Conservation (phyloP, 306 rosid genomes). For the Cercis canadensis region DNA sequence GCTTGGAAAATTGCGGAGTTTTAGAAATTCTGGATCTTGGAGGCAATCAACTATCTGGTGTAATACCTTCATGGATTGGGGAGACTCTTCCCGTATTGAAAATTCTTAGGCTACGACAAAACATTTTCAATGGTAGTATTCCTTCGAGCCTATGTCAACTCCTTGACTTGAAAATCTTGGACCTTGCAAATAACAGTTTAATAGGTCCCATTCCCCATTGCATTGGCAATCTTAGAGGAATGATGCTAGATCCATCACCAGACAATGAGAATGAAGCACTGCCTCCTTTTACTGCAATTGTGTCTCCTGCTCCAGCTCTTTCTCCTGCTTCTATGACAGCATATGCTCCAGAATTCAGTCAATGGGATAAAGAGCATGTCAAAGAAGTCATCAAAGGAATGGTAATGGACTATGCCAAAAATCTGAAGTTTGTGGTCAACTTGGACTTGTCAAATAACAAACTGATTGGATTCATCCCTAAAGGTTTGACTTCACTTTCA, state of each 20-base stretch:
- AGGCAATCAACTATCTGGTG: background rate
- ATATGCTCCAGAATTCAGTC: too few species aligned
- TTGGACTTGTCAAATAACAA: background rate
- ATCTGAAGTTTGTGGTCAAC: background rate
- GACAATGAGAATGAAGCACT: too few species aligned
- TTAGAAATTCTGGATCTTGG: background rate
- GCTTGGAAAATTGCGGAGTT: background rate
- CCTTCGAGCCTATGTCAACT: slow-evolving; percentile 20
- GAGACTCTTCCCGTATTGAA: background rate
- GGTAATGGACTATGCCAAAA: background rate
- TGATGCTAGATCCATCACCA: too few species aligned
- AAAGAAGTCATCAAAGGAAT: slow-evolving; percentile 6
- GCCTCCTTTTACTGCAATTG: too few species aligned
- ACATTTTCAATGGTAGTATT: slow-evolving; percentile 17
- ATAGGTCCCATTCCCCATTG: slow-evolving; percentile 1
- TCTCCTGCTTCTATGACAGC: too few species aligned
- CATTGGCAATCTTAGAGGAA: slow-evolving; percentile 12
- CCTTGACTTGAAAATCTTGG: background rate
- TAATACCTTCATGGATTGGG: background rate
- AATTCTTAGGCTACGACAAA: slow-evolving; percentile 11
- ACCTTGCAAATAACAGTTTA: slow-evolving; percentile 17
- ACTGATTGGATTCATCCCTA: background rate
- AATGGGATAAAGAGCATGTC: background rate
- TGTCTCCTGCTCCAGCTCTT: too few species aligned
- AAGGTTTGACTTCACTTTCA: background rate